These are phyloP conservation scores for Bryoglossum gracile DNA, from an alignment of 495 filamentous ascomycete genomes.

Conservation along the genomic window DNA sequence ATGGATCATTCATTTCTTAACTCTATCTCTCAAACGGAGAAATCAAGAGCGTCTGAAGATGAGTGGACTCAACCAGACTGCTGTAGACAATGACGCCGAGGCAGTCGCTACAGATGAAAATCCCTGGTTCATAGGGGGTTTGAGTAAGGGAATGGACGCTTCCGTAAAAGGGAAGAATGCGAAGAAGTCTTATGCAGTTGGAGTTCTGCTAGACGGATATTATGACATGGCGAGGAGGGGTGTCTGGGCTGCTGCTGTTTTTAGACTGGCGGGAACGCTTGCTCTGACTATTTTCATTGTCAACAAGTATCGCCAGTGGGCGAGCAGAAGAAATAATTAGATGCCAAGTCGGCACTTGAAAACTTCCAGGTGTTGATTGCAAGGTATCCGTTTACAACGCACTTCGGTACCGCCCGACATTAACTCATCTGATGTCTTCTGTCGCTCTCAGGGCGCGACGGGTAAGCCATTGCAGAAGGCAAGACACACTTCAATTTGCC, in stretches of 20 bases:
- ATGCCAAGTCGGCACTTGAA: neutral
- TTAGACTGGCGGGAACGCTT: constrained; percentile 26
- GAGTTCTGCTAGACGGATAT: constrained; percentile 61
- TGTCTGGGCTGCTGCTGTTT: constrained; percentile 44
- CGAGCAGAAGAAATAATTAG: neutral
- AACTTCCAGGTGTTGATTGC: neutral
- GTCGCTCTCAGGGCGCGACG: no score
- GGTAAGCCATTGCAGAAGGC: no score
- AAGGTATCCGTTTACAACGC: no score
- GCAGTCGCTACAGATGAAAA: constrained; percentile 29
- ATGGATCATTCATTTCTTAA: constrained; percentile 52
- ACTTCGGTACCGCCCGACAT: no score
- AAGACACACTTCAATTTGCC: no score
- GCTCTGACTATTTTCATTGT: constrained; percentile 19
- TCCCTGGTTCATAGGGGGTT: constrained; percentile 15
- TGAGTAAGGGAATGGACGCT: constrained; percentile 14
- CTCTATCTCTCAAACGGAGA: constrained; percentile 50
- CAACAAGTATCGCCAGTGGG: constrained; percentile 10
- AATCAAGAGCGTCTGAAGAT: constrained; percentile 42
- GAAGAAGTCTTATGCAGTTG: constrained; percentile 37
- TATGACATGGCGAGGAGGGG: constrained; percentile 56
- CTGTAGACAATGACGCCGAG: constrained; percentile 35
- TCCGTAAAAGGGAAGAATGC: constrained; percentile 15
- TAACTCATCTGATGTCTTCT: no score
- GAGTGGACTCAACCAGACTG: constrained; percentile 33